Conservation (phyloP, 2,329 filamentous ascomycete species). For the Phyllosticta ampelicida region DNA sequence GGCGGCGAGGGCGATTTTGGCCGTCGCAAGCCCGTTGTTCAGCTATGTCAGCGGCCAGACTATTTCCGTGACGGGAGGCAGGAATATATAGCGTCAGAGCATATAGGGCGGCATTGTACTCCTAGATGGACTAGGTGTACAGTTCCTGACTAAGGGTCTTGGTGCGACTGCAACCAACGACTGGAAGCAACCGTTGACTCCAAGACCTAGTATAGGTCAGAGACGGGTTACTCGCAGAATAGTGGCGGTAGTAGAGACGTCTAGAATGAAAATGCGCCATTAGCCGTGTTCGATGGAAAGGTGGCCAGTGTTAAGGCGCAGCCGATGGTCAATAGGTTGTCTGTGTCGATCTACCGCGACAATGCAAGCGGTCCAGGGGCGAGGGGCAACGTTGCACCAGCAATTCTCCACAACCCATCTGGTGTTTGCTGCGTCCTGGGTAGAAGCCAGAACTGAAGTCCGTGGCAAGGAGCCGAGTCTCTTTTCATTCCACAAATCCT, state of each 20-base stretch:
- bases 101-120: too few species aligned
- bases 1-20: constrained; percentile 66
- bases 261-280: not conserved
- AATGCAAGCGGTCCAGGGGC: not conserved
- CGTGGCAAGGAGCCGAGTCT: not conserved
- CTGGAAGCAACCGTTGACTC: not conserved
- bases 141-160: not conserved
- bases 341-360: not conserved
- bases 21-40: constrained; percentile 70
- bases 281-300: not conserved
- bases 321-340: not conserved
- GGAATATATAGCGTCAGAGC: constrained; percentile 42
- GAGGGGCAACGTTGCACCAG: not conserved
- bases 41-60: constrained; percentile 81
- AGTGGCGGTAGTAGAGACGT: not conserved
- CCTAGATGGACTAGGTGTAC: not conserved
- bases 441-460: not conserved
- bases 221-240: not conserved
- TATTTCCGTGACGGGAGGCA: constrained; percentile 72
- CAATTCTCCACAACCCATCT: not conserved
- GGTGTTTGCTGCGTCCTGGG: too few species aligned
- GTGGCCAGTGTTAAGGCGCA: not conserved
- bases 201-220: not conserved
- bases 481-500: not conserved
- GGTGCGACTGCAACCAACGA: not conserved